Evolutionary conservation across 2,329 filamentous ascomycete species (phyloP).

Genomic region (Trichophyton verrucosum): DNA sequence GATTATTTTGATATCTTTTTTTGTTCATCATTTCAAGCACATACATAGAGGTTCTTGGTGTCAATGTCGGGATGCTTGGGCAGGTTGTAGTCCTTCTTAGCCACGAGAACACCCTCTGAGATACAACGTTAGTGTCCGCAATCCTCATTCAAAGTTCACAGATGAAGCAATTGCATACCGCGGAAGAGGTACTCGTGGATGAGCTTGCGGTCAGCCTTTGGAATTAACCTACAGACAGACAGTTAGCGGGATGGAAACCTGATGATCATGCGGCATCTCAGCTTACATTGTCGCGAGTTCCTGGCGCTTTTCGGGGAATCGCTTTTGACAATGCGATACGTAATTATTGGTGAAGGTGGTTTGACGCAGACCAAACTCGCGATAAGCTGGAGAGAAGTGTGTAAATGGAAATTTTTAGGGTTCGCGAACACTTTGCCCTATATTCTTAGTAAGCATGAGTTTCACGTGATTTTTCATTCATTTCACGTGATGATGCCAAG

Average conservation of each 20-base stretch:
- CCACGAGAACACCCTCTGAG: constrained; percentile 71
- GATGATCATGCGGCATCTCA: constrained; percentile 4
- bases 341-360: neutral
- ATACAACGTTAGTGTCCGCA: neutral
- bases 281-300: constrained; percentile 43
- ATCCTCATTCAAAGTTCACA: neutral
- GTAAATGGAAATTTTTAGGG: constrained; percentile 10
- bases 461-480: neutral
- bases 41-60: constrained; percentile 94
- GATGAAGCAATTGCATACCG: constrained; percentile 40
- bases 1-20: neutral
- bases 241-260: constrained; percentile 1
- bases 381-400: constrained; percentile 2
- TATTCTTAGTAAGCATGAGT: neutral
- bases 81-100: constrained; percentile 98
- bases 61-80: constrained; percentile 97
- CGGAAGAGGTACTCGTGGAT: constrained; percentile 99
- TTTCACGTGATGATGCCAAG: neutral
- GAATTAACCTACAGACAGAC: constrained; percentile 64
- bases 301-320: constrained; percentile 42
- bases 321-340: constrained; percentile 35
- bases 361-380: neutral
- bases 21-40: constrained; percentile 12
- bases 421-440: constrained; percentile 13
- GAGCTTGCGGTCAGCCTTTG: constrained; percentile 99